Evolutionary conservation across 441 rosid species (phyloP).

Genomic region (Biscutella auriculata): DNA sequence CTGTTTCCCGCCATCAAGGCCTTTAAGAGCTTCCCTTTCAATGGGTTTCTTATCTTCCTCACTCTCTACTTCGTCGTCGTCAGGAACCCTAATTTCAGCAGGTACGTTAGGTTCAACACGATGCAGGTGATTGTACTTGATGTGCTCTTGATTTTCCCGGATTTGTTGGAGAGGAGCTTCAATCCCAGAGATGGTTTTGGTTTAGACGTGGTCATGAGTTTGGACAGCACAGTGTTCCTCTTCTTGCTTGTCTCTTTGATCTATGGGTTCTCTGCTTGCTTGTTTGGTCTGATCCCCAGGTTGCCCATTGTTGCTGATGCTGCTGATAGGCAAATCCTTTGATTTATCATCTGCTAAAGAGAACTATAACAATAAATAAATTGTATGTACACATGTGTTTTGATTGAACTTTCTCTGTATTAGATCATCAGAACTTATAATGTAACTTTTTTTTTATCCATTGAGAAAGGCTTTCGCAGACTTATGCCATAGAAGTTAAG

Average conservation of each 20-base stretch:
- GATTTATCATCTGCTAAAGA: constrained; percentile 7
- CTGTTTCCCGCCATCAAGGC: constrained; percentile 66
- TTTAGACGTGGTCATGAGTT: constrained; percentile 72
- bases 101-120: constrained; percentile 89
- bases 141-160: constrained; percentile 77
- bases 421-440: not conserved
- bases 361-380: not conserved
- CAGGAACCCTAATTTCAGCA: constrained; percentile 73
- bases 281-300: constrained; percentile 75
- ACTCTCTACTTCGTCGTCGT: constrained; percentile 80
- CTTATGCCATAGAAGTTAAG: not conserved
- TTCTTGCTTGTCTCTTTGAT: constrained; percentile 73
- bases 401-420: constrained; percentile 4
- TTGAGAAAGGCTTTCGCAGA: not conserved
- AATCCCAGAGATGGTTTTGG: constrained; percentile 68
- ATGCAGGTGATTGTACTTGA: constrained; percentile 95
- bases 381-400: constrained; percentile 8
- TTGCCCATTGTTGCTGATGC: constrained; percentile 95
- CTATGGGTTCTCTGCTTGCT: constrained; percentile 72
- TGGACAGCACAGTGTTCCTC: constrained; percentile 86
- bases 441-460: constrained; percentile 13
- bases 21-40: constrained; percentile 78
- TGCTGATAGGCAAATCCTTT: constrained; percentile 85
- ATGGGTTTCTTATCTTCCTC: constrained; percentile 69
- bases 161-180: constrained; percentile 76